Evolutionary conservation across 1,139 yeast genomes (phyloP).

Genomic region (Magnusiomyces paraingens): DNA sequence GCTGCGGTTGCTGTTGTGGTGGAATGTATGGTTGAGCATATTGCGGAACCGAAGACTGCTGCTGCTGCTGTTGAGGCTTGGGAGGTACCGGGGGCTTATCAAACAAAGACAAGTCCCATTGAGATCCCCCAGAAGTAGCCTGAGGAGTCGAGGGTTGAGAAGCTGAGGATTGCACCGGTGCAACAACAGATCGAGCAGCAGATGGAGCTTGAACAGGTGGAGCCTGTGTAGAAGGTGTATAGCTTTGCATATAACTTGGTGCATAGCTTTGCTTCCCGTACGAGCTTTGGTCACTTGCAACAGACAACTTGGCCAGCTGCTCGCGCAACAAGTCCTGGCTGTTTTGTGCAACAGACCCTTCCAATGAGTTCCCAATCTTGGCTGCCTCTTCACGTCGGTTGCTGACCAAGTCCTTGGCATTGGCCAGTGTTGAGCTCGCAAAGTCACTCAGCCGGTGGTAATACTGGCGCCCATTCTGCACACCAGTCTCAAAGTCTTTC

Average conservation of each 20-base stretch:
- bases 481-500: slow-evolving; percentile 53
- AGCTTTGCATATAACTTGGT: slow-evolving; percentile 6
- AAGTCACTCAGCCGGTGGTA: slow-evolving; percentile 50
- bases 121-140: slow-evolving; percentile 11
- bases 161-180: not conserved
- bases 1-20: slow-evolving; percentile 11
- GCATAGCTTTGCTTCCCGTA: slow-evolving; percentile 2
- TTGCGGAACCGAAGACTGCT: slow-evolving; percentile 8
- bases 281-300: too few species aligned
- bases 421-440: slow-evolving; percentile 37
- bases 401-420: slow-evolving; percentile 35
- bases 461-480: slow-evolving; percentile 54
- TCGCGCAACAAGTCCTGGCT: slow-evolving; percentile 24
- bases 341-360: slow-evolving; percentile 13
- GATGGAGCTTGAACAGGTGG: not conserved
- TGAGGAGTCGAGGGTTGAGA: slow-evolving; percentile 8
- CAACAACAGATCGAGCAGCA: slow-evolving; percentile 2
- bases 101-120: slow-evolving; percentile 19
- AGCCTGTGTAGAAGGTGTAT: not conserved
- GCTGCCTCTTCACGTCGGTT: slow-evolving; percentile 34
- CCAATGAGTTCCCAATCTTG: slow-evolving; percentile 20
- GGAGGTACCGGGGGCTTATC: slow-evolving; percentile 12
- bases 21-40: not conserved
- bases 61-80: not conserved
- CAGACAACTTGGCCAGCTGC: slow-evolving; percentile 24